Conservation (phyloP, 2,329 filamentous ascomycete species). For the Penicillium crustosum region DNA sequence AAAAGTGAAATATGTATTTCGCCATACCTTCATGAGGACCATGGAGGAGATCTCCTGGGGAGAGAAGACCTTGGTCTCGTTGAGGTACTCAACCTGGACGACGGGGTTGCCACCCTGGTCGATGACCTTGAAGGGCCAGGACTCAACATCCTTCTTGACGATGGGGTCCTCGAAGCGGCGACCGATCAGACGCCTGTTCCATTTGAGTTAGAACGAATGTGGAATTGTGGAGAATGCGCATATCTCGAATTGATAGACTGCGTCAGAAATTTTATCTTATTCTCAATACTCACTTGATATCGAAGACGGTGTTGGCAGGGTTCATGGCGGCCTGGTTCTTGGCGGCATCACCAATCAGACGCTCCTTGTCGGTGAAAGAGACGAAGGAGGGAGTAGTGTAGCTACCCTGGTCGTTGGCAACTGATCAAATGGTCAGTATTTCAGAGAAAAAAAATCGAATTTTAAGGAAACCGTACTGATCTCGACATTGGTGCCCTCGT, state of each 20-base stretch:
- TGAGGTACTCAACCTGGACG: slow-evolving; percentile 94
- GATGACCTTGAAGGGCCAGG: slow-evolving; percentile 98
- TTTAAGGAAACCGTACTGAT: slow-evolving; percentile 66
- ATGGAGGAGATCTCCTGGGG: slow-evolving; percentile 99
- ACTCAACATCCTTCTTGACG: slow-evolving; percentile 98
- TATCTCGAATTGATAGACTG: background rate
- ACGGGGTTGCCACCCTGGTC: slow-evolving; percentile 85
- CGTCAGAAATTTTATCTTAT: background rate
- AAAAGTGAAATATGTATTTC: background rate
- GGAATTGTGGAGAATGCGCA: slow-evolving; percentile 1
- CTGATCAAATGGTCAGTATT: slow-evolving; percentile 39
- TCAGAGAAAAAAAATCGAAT: background rate
- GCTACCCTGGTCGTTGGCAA: slow-evolving; percentile 99
- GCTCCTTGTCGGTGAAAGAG: slow-evolving; percentile 97
- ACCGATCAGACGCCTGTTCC: slow-evolving; percentile 85
- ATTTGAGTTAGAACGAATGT: slow-evolving; percentile 12
- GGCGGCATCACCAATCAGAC: slow-evolving; percentile 97
- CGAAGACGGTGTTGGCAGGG: slow-evolving; percentile 96
- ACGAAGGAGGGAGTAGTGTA: slow-evolving; percentile 99
- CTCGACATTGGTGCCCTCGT: slow-evolving; percentile 99
- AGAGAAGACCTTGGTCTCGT: slow-evolving; percentile 92
- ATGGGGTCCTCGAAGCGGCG: slow-evolving; percentile 91
- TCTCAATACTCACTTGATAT: slow-evolving; percentile 76
- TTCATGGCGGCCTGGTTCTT: slow-evolving; percentile 99
- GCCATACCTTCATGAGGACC: slow-evolving; percentile 88